Percentiles rank a stretch among this genome's conserved stretches.
Conservation (phyloP, 2,329 filamentous ascomycete genomes). For the Cercospora sesami region DNA sequence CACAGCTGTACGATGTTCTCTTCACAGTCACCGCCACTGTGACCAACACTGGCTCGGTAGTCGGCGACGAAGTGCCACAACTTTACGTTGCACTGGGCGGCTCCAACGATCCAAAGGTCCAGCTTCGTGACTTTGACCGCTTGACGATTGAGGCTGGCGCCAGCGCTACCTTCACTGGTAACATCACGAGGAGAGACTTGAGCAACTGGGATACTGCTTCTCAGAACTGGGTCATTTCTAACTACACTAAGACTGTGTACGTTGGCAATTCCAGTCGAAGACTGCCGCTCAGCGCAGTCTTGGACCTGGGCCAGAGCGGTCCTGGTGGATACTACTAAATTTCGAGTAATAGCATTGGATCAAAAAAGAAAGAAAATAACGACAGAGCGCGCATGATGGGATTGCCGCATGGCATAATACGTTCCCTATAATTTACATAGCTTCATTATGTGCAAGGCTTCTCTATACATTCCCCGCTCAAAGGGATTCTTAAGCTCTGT, state of each 20-base stretch:
- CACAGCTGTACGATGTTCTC: slow-evolving; percentile 65
- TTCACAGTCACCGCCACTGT: slow-evolving; percentile 68
- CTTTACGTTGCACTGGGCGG: slow-evolving; percentile 78
- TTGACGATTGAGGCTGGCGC: slow-evolving; percentile 70
- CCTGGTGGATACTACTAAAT: slow-evolving; percentile 1
- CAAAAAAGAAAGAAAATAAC: not conserved
- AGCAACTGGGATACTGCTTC: slow-evolving; percentile 77
- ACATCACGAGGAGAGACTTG: slow-evolving; percentile 75
- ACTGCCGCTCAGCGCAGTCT: slow-evolving; percentile 47
- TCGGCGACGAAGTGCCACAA: slow-evolving; percentile 72
- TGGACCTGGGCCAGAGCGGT: not conserved
- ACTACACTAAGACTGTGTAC: slow-evolving; percentile 59
- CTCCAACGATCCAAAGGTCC: slow-evolving; percentile 62
- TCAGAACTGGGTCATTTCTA: slow-evolving; percentile 76
- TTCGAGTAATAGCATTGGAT: too few relatives aligned
- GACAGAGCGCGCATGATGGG: not conserved
- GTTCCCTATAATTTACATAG: not conserved
- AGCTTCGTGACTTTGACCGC: slow-evolving; percentile 67
- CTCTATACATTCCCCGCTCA: too few relatives aligned
- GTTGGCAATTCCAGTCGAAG: slow-evolving; percentile 62
- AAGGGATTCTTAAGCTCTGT: too few relatives aligned
- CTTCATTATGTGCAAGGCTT: not conserved
- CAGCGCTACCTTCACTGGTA: slow-evolving; percentile 64
- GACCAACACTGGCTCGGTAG: slow-evolving; percentile 66
- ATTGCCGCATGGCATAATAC: not conserved